A percentile compares a stretch with the other conserved stretches of the same genome.
These are phyloP conservation scores for Macroventuria anomochaeta DNA, from an alignment of 2,329 filamentous ascomycete species.

Conservation along the genomic window DNA sequence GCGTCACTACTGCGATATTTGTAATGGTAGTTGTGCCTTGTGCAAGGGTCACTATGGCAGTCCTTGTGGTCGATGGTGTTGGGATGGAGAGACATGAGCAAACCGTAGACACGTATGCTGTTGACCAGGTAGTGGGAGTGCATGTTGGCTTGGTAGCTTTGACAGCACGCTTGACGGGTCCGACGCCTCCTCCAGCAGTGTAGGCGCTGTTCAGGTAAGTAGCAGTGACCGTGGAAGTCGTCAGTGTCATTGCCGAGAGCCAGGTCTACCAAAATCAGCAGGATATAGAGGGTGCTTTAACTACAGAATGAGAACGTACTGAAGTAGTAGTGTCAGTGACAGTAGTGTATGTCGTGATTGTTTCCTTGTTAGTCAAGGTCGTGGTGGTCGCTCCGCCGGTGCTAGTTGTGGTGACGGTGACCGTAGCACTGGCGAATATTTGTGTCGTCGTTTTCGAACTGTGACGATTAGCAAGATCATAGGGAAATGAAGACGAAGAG, in stretches of 20 bases:
- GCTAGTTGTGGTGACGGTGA: neutral
- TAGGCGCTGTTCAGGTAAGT: neutral
- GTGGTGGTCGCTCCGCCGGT: neutral
- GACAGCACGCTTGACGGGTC: neutral
- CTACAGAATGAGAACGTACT: too few relatives aligned
- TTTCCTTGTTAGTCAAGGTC: neutral
- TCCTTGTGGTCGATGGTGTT: neutral
- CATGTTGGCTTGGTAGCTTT: neutral
- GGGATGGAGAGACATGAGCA: neutral
- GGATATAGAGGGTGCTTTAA: too few relatives aligned
- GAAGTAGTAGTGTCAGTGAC: too few relatives aligned
- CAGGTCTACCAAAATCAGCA: too few relatives aligned
- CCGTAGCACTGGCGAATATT: neutral
- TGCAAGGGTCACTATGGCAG: neutral
- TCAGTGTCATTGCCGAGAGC: too few relatives aligned
- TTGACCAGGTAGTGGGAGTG: neutral
- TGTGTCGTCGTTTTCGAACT: neutral
- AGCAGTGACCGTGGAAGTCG: neutral
- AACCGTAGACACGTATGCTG: neutral
- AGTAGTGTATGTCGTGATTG: neutral
- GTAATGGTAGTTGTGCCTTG: neutral
- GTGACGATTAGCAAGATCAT: neutral
- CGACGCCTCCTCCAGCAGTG: neutral
- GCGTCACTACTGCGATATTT: too few relatives aligned
- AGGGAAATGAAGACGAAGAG: too few relatives aligned